phyloP scores from a whole-genome alignment of 179 eudicot genomes.

The Nepenthes alata region DNA sequence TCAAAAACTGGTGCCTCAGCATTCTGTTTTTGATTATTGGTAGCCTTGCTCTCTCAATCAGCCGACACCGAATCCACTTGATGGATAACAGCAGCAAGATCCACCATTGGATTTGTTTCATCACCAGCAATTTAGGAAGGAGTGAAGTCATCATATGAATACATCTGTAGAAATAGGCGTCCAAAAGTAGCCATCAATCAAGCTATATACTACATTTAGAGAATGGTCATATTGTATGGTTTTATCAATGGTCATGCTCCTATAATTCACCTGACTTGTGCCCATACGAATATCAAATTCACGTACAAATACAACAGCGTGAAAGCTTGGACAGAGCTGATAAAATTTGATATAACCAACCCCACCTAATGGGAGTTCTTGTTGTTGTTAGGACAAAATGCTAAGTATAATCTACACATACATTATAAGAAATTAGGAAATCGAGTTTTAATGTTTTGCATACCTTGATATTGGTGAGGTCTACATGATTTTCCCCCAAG shows the following conservation, averaged over 20 bases:
- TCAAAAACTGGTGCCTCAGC: slow-evolving; percentile 13
- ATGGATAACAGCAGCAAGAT: too few species aligned
- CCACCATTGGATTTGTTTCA: slow-evolving; percentile 10
- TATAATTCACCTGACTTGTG: background rate
- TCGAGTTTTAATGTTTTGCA: background rate
- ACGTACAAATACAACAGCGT: too few species aligned
- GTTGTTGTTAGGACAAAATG: too few species aligned
- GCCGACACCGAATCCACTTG: background rate
- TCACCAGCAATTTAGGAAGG: slow-evolving; percentile 25
- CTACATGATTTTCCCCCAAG: slow-evolving; percentile 60
- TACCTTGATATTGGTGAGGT: slow-evolving; percentile 78
- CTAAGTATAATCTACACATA: too few species aligned
- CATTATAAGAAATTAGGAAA: too few species aligned
- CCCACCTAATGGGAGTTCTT: too few species aligned
- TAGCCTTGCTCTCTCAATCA: background rate
- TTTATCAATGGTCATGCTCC: background rate
- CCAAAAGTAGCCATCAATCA: background rate
- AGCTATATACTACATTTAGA: too few species aligned
- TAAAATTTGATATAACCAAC: too few species aligned
- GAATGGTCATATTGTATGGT: slow-evolving; percentile 2
- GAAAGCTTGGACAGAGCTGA: too few species aligned
- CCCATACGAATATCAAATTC: background rate
- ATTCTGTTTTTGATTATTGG: background rate
- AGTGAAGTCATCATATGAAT: slow-evolving; percentile 50
- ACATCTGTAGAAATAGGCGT: slow-evolving; percentile 35